These are phyloP conservation scores for Leucocoprinus leucothites DNA, from an alignment of 768 basidiomycete species.

Conservation along the genomic window DNA sequence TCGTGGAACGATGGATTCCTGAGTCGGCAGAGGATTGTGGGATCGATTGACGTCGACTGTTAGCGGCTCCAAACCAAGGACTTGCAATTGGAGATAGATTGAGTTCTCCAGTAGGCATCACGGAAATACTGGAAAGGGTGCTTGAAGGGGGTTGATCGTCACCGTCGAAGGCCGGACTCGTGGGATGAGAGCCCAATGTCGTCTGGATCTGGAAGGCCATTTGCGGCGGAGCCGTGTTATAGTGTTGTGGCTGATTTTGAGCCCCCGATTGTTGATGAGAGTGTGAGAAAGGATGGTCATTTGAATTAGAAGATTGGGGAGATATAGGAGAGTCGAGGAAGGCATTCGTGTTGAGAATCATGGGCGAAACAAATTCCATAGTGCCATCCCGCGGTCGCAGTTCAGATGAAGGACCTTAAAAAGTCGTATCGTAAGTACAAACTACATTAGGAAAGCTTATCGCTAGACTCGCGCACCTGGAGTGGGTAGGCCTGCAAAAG, in stretches of 20 bases:
- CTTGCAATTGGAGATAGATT: slow-evolving; percentile 81
- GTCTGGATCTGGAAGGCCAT: slow-evolving; percentile 52
- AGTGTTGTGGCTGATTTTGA: slow-evolving; percentile 14
- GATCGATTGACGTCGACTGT: slow-evolving; percentile 1
- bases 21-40: not conserved
- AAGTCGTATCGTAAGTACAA: not conserved
- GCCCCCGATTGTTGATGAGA: slow-evolving; percentile 17
- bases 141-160: slow-evolving; percentile 30
- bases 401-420: slow-evolving; percentile 59
- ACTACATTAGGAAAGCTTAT: slow-evolving; percentile 1
- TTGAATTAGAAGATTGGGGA: slow-evolving; percentile 3
- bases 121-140: slow-evolving; percentile 2
- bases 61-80: slow-evolving; percentile 68
- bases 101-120: slow-evolving; percentile 45
- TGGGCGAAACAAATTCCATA: slow-evolving; percentile 59
- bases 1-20: not conserved
- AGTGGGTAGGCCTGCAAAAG: slow-evolving; percentile 26
- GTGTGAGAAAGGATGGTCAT: slow-evolving; percentile 7
- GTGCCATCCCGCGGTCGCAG: slow-evolving; percentile 56
- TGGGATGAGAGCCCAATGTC: slow-evolving; percentile 9
- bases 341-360: slow-evolving; percentile 45
- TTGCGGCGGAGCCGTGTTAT: slow-evolving; percentile 52
- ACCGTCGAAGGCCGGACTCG: slow-evolving; percentile 16
- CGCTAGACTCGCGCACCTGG: slow-evolving; percentile 22
- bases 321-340: slow-evolving; percentile 13